Evolutionary conservation across 2,329 filamentous ascomycete genomes (phyloP).

Genomic region (Talaromyces sp.): DNA sequence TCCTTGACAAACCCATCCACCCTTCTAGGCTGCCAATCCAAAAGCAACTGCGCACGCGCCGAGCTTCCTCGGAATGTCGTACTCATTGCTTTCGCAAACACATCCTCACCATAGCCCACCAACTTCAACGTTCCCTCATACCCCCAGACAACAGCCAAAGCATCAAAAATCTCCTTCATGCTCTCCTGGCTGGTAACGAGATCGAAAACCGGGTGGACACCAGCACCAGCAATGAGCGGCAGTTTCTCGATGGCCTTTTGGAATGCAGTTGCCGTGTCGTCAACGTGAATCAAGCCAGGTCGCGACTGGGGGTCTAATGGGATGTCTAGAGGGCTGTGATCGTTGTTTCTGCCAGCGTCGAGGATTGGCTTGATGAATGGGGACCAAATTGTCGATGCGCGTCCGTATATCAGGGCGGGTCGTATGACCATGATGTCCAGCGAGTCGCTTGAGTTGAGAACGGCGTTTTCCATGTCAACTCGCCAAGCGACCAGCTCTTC

Average conservation of each 20-base stretch:
- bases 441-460: slow-evolving; percentile 24
- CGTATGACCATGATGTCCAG: slow-evolving; percentile 31
- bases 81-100: slow-evolving; percentile 22
- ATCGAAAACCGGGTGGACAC: slow-evolving; percentile 35
- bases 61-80: slow-evolving; percentile 19
- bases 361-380: slow-evolving; percentile 22
- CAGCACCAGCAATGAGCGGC: slow-evolving; percentile 22
- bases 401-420: slow-evolving; percentile 32
- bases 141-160: slow-evolving; percentile 17
- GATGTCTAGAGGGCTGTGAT: slow-evolving; percentile 14
- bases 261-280: slow-evolving; percentile 32
- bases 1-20: slow-evolving; percentile 16
- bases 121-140: slow-evolving; percentile 24
- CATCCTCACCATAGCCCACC: slow-evolving; percentile 18
- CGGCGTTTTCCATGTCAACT: slow-evolving; percentile 24
- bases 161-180: slow-evolving; percentile 24
- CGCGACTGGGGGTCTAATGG: slow-evolving; percentile 17
- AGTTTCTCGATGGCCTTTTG: slow-evolving; percentile 25
- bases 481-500: slow-evolving; percentile 26
- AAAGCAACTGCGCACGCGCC: slow-evolving; percentile 23
- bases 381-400: slow-evolving; percentile 25
- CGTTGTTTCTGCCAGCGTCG: slow-evolving; percentile 18
- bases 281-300: slow-evolving; percentile 31
- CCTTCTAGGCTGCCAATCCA: slow-evolving; percentile 31
- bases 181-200: slow-evolving; percentile 28